Evolutionary conservation across 345 rosid genomes (phyloP).

Genomic region (Hypericum androsaemum): DNA sequence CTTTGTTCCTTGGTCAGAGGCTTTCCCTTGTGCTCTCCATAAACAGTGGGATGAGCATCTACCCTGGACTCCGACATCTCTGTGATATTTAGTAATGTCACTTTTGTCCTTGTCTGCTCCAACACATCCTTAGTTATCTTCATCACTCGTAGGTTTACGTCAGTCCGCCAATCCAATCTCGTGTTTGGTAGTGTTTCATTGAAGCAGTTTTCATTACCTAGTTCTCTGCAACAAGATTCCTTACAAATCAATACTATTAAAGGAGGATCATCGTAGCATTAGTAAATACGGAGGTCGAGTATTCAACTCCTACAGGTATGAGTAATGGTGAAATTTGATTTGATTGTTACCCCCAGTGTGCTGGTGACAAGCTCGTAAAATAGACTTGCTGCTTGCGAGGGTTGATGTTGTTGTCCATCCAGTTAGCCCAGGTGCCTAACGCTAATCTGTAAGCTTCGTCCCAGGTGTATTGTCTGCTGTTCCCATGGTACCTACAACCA

Average conservation of each 20-base stretch:
- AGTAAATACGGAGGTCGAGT: too few species aligned
- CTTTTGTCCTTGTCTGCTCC: slow-evolving; percentile 22
- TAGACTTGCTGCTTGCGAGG: slow-evolving; percentile 61
- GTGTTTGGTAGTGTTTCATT: slow-evolving; percentile 47
- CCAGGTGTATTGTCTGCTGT: too few species aligned
- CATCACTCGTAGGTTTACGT: too few species aligned
- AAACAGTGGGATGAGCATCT: slow-evolving; percentile 43
- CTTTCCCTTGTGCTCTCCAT: slow-evolving; percentile 22
- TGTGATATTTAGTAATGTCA: slow-evolving; percentile 32
- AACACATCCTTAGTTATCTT: slow-evolving; percentile 12
- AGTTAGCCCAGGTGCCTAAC: slow-evolving; percentile 77
- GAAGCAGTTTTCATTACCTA: slow-evolving; percentile 71
- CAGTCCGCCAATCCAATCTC: too few species aligned
- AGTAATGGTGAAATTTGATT: too few species aligned
- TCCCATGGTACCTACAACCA: too few species aligned
- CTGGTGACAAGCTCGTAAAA: slow-evolving; percentile 89
- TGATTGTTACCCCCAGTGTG: slow-evolving; percentile 63
- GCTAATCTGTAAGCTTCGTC: slow-evolving; percentile 51
- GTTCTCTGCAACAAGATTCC: slow-evolving; percentile 96
- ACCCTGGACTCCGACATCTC: slow-evolving; percentile 25
- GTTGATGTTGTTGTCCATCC: slow-evolving; percentile 60
- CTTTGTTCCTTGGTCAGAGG: slow-evolving; percentile 3
- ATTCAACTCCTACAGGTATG: too few species aligned
- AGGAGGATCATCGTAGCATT: too few species aligned
- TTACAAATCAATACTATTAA: background rate